Evolutionary conservation across 768 basidiomycete species (phyloP).

Genomic region (Leucocoprinus birnbaumii): DNA sequence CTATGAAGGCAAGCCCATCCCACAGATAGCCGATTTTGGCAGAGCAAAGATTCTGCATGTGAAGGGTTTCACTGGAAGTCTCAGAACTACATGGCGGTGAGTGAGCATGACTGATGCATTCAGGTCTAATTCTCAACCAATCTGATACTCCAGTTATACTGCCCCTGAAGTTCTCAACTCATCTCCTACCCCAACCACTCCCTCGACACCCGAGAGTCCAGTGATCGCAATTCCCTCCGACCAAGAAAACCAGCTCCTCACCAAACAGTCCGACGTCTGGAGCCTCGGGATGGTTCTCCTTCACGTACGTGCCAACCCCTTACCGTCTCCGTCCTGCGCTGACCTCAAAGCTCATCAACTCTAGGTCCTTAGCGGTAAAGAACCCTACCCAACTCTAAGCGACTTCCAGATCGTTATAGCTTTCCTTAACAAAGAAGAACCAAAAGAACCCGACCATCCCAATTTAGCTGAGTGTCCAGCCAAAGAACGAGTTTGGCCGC

Average conservation of each 20-base stretch:
- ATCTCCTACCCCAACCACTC: no score
- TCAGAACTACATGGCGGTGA: not conserved
- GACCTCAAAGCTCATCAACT: not conserved
- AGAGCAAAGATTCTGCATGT: not conserved
- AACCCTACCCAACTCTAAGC: not conserved
- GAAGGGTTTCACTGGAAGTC: conserved; percentile 3
- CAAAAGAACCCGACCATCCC: not conserved
- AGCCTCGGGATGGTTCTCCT: conserved; percentile 8
- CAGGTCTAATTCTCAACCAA: no score
- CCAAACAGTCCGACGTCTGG: not conserved
- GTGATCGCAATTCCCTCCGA: not conserved
- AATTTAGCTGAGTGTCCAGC: not conserved
- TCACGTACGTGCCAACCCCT: not conserved
- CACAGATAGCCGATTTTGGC: conserved; percentile 7
- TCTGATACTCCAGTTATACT: not conserved
- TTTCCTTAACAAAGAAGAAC: not conserved
- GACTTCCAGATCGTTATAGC: not conserved
- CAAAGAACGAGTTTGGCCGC: not conserved
- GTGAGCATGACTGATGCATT: no score
- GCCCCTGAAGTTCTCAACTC: conserved; percentile 1
- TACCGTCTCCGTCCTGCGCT: no score
- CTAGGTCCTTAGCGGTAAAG: not conserved
- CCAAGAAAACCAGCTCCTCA: no score
- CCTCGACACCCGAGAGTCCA: not conserved
- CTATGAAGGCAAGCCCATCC: not conserved